A percentile compares a stretch with the other conserved stretches of the same genome.
phyloP scores from a whole-genome alignment of 2,329 filamentous ascomycete genomes.

The Diaporthe amygdali region DNA sequence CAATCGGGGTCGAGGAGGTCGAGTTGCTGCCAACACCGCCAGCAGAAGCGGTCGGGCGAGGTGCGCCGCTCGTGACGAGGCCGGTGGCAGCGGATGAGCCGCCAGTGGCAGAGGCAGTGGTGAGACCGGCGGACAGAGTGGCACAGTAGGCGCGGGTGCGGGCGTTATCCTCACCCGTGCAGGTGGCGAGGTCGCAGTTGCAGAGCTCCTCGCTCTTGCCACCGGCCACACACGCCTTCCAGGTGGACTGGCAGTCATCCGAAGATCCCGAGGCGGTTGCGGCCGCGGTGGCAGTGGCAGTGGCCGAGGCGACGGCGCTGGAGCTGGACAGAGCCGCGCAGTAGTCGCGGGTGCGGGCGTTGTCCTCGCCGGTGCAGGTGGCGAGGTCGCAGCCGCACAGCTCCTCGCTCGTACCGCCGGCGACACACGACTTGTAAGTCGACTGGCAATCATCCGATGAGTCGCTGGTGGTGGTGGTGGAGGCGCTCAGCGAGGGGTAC shows the following conservation, averaged over 20 bases:
- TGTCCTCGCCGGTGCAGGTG: conserved; percentile 1
- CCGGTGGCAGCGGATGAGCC: neutral
- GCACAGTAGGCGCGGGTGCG: neutral
- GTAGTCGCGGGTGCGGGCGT: neutral
- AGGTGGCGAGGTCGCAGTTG: conserved; percentile 2
- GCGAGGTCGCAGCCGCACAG: conserved; percentile 7
- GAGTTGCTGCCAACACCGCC: neutral
- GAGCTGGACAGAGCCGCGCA: neutral
- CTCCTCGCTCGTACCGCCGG: neutral
- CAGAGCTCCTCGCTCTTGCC: conserved; percentile 13
- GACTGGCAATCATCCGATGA: neutral
- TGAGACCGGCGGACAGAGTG: neutral
- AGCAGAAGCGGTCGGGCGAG: neutral
- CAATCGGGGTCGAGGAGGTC: neutral
- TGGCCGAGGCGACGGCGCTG: neutral
- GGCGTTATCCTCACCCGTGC: conserved; percentile 7
- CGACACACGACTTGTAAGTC: neutral
- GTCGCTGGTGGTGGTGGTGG: neutral
- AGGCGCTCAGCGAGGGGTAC: neutral
- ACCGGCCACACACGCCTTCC: neutral
- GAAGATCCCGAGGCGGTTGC: neutral
- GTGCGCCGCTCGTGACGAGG: neutral
- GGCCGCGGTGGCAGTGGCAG: neutral
- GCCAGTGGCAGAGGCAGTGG: neutral
- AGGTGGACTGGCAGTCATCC: neutral